phyloP scores from a whole-genome alignment of 352 stramenopile genomes.

The Pythium apleroticum region DNA sequence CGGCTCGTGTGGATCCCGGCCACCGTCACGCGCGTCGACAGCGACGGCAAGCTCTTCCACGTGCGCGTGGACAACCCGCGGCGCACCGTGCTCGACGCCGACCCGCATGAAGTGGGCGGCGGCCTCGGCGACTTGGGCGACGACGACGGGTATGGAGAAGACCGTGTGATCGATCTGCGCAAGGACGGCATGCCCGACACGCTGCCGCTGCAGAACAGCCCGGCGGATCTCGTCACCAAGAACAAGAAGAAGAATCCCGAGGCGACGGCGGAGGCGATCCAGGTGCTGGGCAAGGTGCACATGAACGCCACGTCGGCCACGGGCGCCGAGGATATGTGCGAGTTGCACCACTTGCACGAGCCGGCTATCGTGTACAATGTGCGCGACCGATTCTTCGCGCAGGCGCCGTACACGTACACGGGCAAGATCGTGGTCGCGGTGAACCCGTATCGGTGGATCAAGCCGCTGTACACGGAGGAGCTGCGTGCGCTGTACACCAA shows the following conservation, averaged over 20 bases:
- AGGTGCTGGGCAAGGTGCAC: conserved; percentile 26
- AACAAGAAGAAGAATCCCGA: conserved; percentile 27
- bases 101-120: conserved; percentile 28
- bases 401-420: conserved; percentile 95
- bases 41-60: conserved; percentile 57
- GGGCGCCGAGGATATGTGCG: conserved; percentile 83
- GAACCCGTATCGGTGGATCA: conserved; percentile 95
- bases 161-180: conserved; percentile 66
- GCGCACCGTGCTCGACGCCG: conserved; percentile 24
- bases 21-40: conserved; percentile 68
- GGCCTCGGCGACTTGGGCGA: conserved; percentile 14
- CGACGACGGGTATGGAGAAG: conserved; percentile 32
- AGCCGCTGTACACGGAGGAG: conserved; percentile 81
- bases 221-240: conserved; percentile 21
- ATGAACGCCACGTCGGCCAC: conserved; percentile 32
- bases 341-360: conserved; percentile 87
- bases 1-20: conserved; percentile 79
- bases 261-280: conserved; percentile 17
- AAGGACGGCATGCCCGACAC: conserved; percentile 75
- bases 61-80: conserved; percentile 48
- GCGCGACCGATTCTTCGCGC: conserved; percentile 76
- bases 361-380: conserved; percentile 93
- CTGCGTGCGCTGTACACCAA: conserved; percentile 72
- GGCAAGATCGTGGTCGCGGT: conserved; percentile 97
- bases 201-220: conserved; percentile 74